Evolutionary conservation across 2,329 filamentous ascomycete genomes (phyloP).

Genomic region (Aureobasidium sp.): DNA sequence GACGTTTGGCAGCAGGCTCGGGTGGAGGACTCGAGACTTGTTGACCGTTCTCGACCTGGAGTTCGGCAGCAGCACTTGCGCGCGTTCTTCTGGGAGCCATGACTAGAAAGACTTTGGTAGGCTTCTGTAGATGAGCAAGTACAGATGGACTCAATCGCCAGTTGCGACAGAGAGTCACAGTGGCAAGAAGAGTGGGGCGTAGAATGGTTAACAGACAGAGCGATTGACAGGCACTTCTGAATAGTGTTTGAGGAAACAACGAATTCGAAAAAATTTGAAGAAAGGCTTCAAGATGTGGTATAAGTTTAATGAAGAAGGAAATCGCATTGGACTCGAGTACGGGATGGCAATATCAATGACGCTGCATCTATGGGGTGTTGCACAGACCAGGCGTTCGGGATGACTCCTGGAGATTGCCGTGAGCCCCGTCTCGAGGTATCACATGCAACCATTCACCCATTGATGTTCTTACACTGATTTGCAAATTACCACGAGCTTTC

Average conservation of each 20-base stretch:
- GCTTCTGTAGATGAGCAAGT: background rate
- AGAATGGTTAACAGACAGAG: background rate
- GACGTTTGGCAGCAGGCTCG: conserved; percentile 20
- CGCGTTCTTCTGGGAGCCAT: conserved; percentile 16
- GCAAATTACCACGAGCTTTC: background rate
- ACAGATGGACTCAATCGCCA: background rate
- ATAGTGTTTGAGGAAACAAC: background rate
- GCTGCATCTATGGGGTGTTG: background rate
- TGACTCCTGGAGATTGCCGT: background rate
- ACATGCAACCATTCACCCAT: background rate
- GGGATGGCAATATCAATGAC: background rate
- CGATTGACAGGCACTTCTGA: background rate
- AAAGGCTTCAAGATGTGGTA: background rate
- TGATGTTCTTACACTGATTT: background rate
- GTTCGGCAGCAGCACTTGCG: conserved; percentile 11
- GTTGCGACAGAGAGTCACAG: conserved; percentile 1
- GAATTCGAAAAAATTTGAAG: background rate
- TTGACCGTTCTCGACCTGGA: conserved; percentile 19
- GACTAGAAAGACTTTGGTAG: background rate
- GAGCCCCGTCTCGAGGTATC: background rate
- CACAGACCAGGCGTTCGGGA: background rate
- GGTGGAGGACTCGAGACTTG: conserved; percentile 38
- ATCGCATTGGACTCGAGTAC: background rate
- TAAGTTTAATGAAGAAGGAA: background rate
- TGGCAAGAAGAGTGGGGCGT: background rate